phyloP scores from a whole-genome alignment of 495 filamentous ascomycete species.

The Xylaria curta region DNA sequence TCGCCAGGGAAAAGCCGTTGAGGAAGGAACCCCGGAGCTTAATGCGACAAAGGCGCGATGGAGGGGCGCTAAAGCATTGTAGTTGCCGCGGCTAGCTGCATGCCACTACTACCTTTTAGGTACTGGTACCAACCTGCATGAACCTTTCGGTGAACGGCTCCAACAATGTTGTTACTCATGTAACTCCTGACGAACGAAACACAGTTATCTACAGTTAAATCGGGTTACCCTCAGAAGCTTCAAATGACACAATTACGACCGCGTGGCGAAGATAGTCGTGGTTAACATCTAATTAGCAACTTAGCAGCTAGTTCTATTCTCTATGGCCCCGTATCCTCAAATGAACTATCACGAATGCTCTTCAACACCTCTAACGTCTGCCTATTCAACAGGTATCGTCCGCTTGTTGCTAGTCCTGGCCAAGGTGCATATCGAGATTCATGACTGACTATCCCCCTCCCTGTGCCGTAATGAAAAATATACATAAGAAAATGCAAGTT shows the following conservation, averaged over 20 bases:
- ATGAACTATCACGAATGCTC: not conserved
- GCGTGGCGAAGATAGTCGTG: not conserved
- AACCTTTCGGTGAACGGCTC: not conserved
- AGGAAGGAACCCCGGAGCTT: not conserved
- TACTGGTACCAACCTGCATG: not conserved
- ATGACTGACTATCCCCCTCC: slow-evolving; percentile 16
- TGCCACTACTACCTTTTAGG: not conserved
- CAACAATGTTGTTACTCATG: no score
- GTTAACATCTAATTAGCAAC: slow-evolving; percentile 10
- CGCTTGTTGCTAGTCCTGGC: slow-evolving; percentile 23
- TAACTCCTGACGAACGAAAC: not conserved
- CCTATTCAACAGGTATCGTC: slow-evolving; percentile 18
- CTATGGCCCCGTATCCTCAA: not conserved
- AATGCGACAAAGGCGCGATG: not conserved
- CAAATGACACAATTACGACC: not conserved
- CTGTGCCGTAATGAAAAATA: not conserved
- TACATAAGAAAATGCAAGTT: slow-evolving; percentile 10
- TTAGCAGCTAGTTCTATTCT: slow-evolving; percentile 15
- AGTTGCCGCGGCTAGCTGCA: not conserved
- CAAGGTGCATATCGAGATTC: slow-evolving; percentile 14
- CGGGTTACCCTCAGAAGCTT: not conserved
- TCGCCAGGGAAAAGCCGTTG: not conserved
- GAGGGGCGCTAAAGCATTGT: slow-evolving; percentile 1
- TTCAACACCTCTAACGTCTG: not conserved
- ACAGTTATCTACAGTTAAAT: not conserved